Base-by-base conservation (phyloP, 495 filamentous ascomycete genomes). In the Neurospora intermedia region DNA sequence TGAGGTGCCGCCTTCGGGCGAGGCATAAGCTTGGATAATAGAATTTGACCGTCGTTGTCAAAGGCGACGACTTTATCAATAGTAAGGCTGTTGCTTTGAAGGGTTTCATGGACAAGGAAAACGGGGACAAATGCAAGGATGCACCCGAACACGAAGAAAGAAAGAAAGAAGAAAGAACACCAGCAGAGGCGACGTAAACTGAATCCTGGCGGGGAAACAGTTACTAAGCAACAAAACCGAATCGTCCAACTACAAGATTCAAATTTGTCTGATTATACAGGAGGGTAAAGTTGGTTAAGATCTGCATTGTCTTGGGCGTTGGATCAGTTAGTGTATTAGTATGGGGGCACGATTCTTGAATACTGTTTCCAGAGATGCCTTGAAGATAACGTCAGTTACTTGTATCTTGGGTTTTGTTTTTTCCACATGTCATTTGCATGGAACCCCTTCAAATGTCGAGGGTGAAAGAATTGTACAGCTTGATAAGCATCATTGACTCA, bases 1-100 rank as follows among this genome's bases (percentile, higher is more conserved):
- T n/a, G 75, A 76, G 69, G 72, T 71, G 7, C 73, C 69, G 35
- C 73, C 74, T 43, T 71, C 73, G 35, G 73, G 71, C n/a, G 76
- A 62, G 41, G 39, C 69, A 71, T 75, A 46, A 75, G 6, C 13
- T 59, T 11, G 46, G 45, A n/a, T 7, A 46, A 20, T 9, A n/a
- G 42, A 18, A 2, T 18, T 20, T 46, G 45, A 43, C 16, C 42
- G 16, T 43, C 15, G 42, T 43, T 46, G 45, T 46, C 23, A 62
- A 62, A 62, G 13, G 16, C 6, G 27, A 35, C 27, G 13, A 6
- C 54, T 18, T 62, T 4, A 18, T 7, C 6, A 62, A 27, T 15
- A 2, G 4, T 5, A 18, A 16, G 31, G 27, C 27, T 35, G 27
- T 27, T 38, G 35, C 35, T 38, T 35, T 6, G 4, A 0, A 16